Base-by-base conservation (phyloP, 225 moss, liverwort and hornwort genomes). In the Rhytidiadelphus loreus region DNA sequence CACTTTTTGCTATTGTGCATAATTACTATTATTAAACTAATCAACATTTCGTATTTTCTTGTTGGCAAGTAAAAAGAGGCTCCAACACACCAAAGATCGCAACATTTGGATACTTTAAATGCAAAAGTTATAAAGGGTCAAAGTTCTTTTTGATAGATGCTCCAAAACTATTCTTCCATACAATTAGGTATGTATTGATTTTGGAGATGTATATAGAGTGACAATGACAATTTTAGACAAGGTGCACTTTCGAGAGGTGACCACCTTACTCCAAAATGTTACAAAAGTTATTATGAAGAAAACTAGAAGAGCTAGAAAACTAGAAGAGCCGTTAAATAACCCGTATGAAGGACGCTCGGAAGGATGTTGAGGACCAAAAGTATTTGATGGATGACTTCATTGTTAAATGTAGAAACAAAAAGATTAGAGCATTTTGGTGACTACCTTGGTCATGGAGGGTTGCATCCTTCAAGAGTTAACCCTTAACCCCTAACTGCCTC, bases 341-440 rank as follows among this genome's bases (percentile, higher is more conserved):
- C 11, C n/a, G n/a, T n/a, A n/a, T n/a, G n/a, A n/a, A n/a, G n/a
- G n/a, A n/a, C n/a, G n/a, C n/a, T n/a, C n/a, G n/a, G n/a, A 68
- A 68, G 22, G 7, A n/a, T 1, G 7, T 0, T n/a, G 12, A 68
- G 4, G 12, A n/a, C 68, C 7, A 7, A 0, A 68, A 68, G 4
- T 68, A 22, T 68, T 5, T 0, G 0, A n/a, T 23, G 4, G 8
- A 8, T 13, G n/a, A n/a, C 39, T 69, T 69, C 39, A 39, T 39
- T 69, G 2, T 69, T n/a, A 12, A n/a, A 0, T 20, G 0, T 23
- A 39, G 4, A 69, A 69, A 37, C 21, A 66, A 37, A 37, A 18
- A 19, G 21, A 7, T 21, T 0, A 21, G 0, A 66, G 33, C 18
- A 9, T 63, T 50, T 50, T 12, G 26, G 26, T 60, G 60, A 60